Evolutionary conservation across 768 basidiomycete species (phyloP).

Genomic region (Suillus cothurnatus): DNA sequence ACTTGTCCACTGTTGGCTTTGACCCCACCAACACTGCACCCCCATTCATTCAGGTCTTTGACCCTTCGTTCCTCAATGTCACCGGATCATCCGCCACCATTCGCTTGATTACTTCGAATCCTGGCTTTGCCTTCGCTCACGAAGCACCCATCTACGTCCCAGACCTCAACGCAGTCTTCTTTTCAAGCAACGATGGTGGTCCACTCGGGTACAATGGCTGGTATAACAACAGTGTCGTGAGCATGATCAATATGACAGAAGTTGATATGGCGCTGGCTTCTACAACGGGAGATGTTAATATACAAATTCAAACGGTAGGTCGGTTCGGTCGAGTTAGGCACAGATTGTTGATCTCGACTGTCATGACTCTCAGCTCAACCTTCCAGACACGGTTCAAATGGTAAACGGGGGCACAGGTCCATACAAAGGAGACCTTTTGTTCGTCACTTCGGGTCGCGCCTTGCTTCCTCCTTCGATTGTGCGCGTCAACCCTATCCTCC

Average conservation of each 20-base stretch:
- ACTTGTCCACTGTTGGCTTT: constrained; percentile 46
- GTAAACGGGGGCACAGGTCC: constrained; percentile 72
- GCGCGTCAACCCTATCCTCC: constrained; percentile 66
- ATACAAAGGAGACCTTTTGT: constrained; percentile 56
- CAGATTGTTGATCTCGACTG: constrained; percentile 7
- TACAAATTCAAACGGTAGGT: constrained; percentile 47
- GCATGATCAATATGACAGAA: constrained; percentile 62
- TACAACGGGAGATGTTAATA: constrained; percentile 41
- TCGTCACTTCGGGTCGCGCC: constrained; percentile 69
- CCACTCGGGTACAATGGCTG: constrained; percentile 62
- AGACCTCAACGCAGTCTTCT: constrained; percentile 73
- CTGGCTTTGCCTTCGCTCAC: constrained; percentile 72
- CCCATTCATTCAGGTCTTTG: constrained; percentile 62
- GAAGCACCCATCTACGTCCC: constrained; percentile 74
- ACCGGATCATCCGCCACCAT: constrained; percentile 62
- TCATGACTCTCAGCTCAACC: constrained; percentile 47
- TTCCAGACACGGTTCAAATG: constrained; percentile 64
- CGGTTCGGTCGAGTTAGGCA: background rate
- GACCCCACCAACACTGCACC: constrained; percentile 62
- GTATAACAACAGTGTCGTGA: constrained; percentile 62
- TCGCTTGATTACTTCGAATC: constrained; percentile 58
- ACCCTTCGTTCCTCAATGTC: constrained; percentile 56
- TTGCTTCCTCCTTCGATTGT: constrained; percentile 61
- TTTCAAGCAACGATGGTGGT: constrained; percentile 71
- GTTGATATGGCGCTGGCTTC: constrained; percentile 48